Conservation (phyloP, 2,329 filamentous ascomycete species). For the Plectosphaerella plurivora region DNA sequence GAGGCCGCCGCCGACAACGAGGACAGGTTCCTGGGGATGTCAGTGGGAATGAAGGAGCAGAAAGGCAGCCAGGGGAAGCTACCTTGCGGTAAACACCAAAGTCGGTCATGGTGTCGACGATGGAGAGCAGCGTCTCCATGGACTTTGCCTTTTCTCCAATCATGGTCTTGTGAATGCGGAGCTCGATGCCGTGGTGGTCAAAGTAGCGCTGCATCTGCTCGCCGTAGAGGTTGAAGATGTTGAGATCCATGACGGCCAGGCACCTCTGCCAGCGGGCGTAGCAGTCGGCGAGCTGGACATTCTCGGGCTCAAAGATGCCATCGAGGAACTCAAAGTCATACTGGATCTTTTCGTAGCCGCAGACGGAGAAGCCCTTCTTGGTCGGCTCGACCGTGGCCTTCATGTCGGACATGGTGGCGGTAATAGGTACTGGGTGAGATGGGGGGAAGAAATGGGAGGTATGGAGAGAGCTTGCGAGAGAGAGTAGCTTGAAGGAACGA, state of each 20-base stretch:
- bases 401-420: slow-evolving; percentile 60
- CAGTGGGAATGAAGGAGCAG: slow-evolving; percentile 3
- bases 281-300: slow-evolving; percentile 58
- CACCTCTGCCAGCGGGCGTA: slow-evolving; percentile 63
- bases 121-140: slow-evolving; percentile 63
- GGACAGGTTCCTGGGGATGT: slow-evolving; percentile 50
- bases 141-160: slow-evolving; percentile 74
- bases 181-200: slow-evolving; percentile 54
- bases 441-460: neutral
- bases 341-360: slow-evolving; percentile 71
- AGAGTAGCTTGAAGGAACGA: too few species aligned
- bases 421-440: too few species aligned
- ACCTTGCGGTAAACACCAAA: slow-evolving; percentile 66
- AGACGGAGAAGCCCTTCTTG: slow-evolving; percentile 62
- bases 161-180: slow-evolving; percentile 67
- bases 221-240: slow-evolving; percentile 67
- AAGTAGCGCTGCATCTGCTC: slow-evolving; percentile 64
- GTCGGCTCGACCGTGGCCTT: slow-evolving; percentile 63
- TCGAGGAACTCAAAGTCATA: slow-evolving; percentile 73
- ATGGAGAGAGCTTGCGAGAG: neutral
- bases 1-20: slow-evolving; percentile 63
- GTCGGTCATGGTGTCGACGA: slow-evolving; percentile 70
- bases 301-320: slow-evolving; percentile 58
- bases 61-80: slow-evolving; percentile 2
- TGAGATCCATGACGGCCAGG: slow-evolving; percentile 65